phyloP scores from a whole-genome alignment of 345 rosid genomes.

The Gossypium thurberi region DNA sequence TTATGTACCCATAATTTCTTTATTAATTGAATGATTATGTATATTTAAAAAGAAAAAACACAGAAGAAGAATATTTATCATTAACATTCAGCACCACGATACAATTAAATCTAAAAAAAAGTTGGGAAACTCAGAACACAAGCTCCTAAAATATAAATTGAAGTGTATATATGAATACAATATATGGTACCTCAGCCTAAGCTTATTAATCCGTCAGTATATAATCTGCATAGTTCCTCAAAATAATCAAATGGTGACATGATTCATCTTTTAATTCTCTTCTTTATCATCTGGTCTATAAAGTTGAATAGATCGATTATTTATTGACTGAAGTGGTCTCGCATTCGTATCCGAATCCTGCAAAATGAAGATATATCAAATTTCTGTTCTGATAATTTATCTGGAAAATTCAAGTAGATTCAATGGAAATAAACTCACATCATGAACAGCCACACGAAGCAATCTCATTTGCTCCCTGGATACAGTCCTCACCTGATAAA shows the following conservation, averaged over 20 bases:
- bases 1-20: no score
- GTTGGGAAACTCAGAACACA: not conserved
- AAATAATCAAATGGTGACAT: not conserved
- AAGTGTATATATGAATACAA: no score
- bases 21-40: no score
- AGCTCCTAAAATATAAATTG: no score
- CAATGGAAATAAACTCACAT: slow-evolving; percentile 37
- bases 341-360: slow-evolving; percentile 64
- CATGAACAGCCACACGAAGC: slow-evolving; percentile 76
- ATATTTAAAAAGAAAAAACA: no score
- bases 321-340: slow-evolving; percentile 50
- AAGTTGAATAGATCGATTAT: slow-evolving; percentile 38
- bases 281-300: slow-evolving; percentile 28
- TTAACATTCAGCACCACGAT: no score
- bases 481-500: slow-evolving; percentile 47
- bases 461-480: slow-evolving; percentile 44
- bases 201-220: no score
- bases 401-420: not conserved
- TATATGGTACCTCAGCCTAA: no score
- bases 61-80: no score
- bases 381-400: not conserved
- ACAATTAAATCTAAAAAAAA: not conserved
- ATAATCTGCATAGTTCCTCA: not conserved
- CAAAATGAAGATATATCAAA: slow-evolving; percentile 1
- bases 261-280: not conserved